Percentiles rank a stretch among this genome's conserved stretches.
These are phyloP conservation scores for Dictyostelium discoideum DNA, from an alignment of 78 protist genomes.

Conservation along the genomic window DNA sequence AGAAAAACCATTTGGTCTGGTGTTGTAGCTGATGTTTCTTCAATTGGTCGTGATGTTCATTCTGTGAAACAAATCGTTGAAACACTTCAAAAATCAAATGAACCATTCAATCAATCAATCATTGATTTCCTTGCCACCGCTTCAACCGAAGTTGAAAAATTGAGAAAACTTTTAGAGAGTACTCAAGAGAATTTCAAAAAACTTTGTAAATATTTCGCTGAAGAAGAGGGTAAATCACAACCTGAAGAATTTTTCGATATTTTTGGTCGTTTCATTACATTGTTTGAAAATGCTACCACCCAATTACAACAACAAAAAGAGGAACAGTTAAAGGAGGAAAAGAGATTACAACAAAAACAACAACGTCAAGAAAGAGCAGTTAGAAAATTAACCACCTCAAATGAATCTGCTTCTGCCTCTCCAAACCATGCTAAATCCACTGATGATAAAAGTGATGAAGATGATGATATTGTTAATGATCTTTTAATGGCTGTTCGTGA, in stretches of 20 bases:
- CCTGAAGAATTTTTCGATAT: slow-evolving; percentile 72
- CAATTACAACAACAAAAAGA: slow-evolving; percentile 27
- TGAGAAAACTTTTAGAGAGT: slow-evolving; percentile 34
- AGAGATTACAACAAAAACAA: slow-evolving; percentile 42
- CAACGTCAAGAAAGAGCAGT: slow-evolving; percentile 20
- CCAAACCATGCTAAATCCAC: not conserved
- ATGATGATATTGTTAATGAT: slow-evolving; percentile 73
- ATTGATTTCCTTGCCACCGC: slow-evolving; percentile 31
- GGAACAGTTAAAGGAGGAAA: slow-evolving; percentile 46
- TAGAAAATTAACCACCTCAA: not conserved
- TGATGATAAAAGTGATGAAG: slow-evolving; percentile 19
- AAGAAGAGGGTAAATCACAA: slow-evolving; percentile 23
- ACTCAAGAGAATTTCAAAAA: slow-evolving; percentile 73
- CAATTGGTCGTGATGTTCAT: slow-evolving; percentile 16
- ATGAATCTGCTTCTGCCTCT: not conserved
- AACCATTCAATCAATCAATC: slow-evolving; percentile 58
- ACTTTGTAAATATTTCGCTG: slow-evolving; percentile 56
- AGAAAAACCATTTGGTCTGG: slow-evolving; percentile 63
- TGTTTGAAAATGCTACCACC: slow-evolving; percentile 11
- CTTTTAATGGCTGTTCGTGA: slow-evolving; percentile 51
- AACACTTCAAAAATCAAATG: slow-evolving; percentile 47
- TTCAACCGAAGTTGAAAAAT: slow-evolving; percentile 18
- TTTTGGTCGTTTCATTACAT: slow-evolving; percentile 18
- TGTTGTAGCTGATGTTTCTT: slow-evolving; percentile 37
- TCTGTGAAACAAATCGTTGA: slow-evolving; percentile 25